Base-by-base conservation (phyloP, 768 basidiomycete species). In the Tulasnella calospora region DNA sequence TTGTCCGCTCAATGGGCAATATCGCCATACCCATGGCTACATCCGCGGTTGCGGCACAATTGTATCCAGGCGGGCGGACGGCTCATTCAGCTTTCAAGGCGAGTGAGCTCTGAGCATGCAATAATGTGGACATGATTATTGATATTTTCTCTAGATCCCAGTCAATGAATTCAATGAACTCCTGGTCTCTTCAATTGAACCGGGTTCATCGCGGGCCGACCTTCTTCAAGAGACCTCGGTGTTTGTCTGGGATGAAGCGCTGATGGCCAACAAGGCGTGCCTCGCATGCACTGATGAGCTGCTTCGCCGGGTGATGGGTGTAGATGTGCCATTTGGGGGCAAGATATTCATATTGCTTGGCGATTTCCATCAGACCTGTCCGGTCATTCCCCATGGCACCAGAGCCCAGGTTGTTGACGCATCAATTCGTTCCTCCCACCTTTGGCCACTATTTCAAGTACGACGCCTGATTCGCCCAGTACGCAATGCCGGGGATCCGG, bases 31-130 rank as follows among this genome's bases (percentile, higher is more conserved):
- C 85, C 2, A 85, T 83, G 1, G 86, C 86, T 0, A 84, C 85
- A 4, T 84, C 87, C 2, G 85, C 84, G 7, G 85, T 89, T 76
- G 86, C 88, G 10, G 83, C 88, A 0, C 81, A 88, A 15, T 82
- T 89, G 0, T 81, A 89, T 0, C 80, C 73, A 12, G 85, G 86
- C 69, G 88, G 88, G 0, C 81, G 84, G 2, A 89, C 89, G 33
- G 83, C 87, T 0, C 87, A 89, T 79, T 88, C 87, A 0, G 80
- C 80, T 10, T 89, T 89, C 83, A 86, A 87, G 76, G 87, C 88
- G 78, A 38, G 69, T 15, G 12, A 8, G 13, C 41, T 44, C 9
- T 15, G 41, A 44, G 12, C 12, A 9, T 8, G 1, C 12, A 2
- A 8, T 15, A 19, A 5, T 23, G 10, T 51, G 19, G 0, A 51